Evolutionary conservation across 345 rosid genomes (phyloP).

Genomic region (Turnera subulata): DNA sequence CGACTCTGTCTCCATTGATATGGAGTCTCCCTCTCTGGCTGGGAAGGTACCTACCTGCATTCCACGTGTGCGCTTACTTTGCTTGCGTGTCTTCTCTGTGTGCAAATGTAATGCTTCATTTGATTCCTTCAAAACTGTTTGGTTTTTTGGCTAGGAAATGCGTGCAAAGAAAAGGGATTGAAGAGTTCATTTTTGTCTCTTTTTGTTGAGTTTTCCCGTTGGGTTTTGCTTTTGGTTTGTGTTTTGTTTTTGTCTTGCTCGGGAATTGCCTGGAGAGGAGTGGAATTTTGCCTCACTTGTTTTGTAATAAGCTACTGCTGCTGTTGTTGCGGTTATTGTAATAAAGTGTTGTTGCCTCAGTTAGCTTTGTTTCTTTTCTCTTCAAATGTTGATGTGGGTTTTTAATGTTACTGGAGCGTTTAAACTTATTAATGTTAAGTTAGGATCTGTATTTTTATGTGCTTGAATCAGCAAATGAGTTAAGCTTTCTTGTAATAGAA

Average conservation of each 20-base stretch:
- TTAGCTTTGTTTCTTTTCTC: too few relatives aligned
- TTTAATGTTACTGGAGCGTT: not conserved
- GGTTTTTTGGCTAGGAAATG: slow-evolving; percentile 28
- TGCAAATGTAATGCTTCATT: not conserved
- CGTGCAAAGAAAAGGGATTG: slow-evolving; percentile 14
- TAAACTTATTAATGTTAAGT: not conserved
- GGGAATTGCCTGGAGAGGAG: too few relatives aligned
- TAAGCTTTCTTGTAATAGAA: not conserved
- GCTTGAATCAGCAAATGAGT: slow-evolving; percentile 6
- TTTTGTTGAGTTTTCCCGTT: not conserved
- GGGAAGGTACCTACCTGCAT: slow-evolving; percentile 56
- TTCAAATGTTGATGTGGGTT: too few relatives aligned
- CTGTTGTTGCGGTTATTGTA: too few relatives aligned
- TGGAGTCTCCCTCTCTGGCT: slow-evolving; percentile 62
- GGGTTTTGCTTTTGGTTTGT: not conserved
- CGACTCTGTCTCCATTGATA: slow-evolving; percentile 81
- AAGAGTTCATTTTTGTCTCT: too few relatives aligned
- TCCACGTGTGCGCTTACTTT: slow-evolving; percentile 16
- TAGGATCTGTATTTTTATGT: slow-evolving; percentile 7
- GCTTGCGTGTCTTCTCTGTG: not conserved
- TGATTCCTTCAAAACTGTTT: slow-evolving; percentile 14
- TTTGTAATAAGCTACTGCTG: too few relatives aligned
- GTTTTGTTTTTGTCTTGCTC: too few relatives aligned
- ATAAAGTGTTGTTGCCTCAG: too few relatives aligned
- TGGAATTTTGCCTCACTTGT: too few relatives aligned